A percentile compares a stretch with the other conserved stretches of the same genome.
These are phyloP conservation scores for Schizosaccharomyces lindneri DNA, from an alignment of 805 yeast species.

Conservation along the genomic window DNA sequence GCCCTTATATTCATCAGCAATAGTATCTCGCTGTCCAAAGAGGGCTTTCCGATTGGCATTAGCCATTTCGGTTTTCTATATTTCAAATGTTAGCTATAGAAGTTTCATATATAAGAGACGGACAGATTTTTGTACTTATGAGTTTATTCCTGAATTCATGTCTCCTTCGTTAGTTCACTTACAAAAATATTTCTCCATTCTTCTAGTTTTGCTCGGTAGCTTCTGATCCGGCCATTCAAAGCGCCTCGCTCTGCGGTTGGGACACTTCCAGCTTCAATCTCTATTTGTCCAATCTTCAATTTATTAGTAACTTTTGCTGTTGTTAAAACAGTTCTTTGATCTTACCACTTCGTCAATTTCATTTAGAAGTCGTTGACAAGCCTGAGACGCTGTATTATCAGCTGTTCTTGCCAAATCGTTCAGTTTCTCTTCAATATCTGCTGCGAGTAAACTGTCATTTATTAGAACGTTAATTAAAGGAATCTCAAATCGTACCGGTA, in stretches of 20 bases:
- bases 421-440: neutral
- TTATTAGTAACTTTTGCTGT: neutral
- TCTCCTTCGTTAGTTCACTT: neutral
- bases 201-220: neutral
- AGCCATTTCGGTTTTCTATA: neutral
- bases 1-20: constrained; percentile 10
- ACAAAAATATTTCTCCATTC: neutral
- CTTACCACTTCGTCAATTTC: constrained; percentile 46
- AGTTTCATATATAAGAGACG: too few species aligned
- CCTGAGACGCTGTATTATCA: neutral
- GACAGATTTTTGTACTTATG: too few species aligned
- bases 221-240: constrained; percentile 48
- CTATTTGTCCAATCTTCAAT: constrained; percentile 47
- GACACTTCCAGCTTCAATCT: constrained; percentile 58
- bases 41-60: constrained; percentile 35
- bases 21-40: constrained; percentile 31
- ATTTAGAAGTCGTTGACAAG: constrained; percentile 31
- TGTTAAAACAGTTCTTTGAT: neutral
- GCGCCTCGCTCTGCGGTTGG: constrained; percentile 51
- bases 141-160: too few species aligned
- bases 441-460: neutral
- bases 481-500: neutral
- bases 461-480: neutral
- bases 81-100: neutral
- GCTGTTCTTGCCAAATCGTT: neutral